phyloP scores from a whole-genome alignment of 176 grass and related monocot species.

The Aegilops tauschii region DNA sequence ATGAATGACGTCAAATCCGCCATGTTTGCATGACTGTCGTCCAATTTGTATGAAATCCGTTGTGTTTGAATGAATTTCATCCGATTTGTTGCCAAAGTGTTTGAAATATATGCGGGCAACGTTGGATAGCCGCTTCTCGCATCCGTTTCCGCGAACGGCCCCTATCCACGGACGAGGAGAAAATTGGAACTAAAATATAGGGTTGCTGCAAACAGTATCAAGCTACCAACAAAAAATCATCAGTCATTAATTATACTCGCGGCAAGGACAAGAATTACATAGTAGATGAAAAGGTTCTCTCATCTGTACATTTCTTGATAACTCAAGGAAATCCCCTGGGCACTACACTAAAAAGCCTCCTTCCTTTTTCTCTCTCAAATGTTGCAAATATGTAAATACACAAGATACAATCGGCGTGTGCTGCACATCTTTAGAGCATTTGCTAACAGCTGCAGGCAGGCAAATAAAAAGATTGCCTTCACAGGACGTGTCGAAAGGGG shows the following conservation, averaged over 20 bases:
- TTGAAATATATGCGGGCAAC: too few species aligned
- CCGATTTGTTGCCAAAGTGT: too few species aligned
- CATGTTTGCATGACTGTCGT: too few species aligned
- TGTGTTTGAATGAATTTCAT: too few species aligned
- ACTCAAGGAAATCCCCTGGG: constrained; percentile 6
- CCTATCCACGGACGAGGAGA: too few species aligned
- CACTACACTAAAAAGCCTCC: background rate
- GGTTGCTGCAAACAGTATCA: too few species aligned
- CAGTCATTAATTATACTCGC: background rate
- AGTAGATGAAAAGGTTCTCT: background rate
- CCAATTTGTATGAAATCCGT: too few species aligned
- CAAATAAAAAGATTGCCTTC: constrained; percentile 65
- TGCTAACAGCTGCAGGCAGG: constrained; percentile 22
- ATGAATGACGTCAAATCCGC: too few species aligned
- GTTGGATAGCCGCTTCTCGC: too few species aligned
- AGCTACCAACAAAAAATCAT: background rate
- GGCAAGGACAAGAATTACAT: background rate
- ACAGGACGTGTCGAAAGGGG: constrained; percentile 31
- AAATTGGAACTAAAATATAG: too few species aligned
- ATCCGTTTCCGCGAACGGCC: too few species aligned
- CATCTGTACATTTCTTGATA: constrained; percentile 18
- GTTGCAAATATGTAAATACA: background rate
- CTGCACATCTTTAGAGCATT: constrained; percentile 1
- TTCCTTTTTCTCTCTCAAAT: background rate
- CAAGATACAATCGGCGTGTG: constrained; percentile 17